These are phyloP conservation scores for Cystofilobasidium bisporidii DNA, from an alignment of 768 basidiomycete species.

Conservation along the genomic window DNA sequence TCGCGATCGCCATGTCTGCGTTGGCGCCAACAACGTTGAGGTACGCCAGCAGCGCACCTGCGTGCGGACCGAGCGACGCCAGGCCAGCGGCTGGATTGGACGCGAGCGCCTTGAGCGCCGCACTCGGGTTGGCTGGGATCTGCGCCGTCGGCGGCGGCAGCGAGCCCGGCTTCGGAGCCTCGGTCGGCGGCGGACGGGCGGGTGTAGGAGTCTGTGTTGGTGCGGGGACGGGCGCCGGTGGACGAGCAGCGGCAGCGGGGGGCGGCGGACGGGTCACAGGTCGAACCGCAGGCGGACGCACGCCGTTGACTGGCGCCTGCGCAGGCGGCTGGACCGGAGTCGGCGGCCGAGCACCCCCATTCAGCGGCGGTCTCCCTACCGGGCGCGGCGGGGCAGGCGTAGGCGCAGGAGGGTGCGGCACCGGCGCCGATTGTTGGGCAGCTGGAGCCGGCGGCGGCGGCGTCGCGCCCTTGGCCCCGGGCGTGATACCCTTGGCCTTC, in stretches of 20 bases:
- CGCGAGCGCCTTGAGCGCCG: conserved; percentile 6
- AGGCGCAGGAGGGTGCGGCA: background rate
- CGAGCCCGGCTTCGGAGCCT: background rate
- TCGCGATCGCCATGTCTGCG: conserved; percentile 16
- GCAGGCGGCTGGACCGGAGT: too few relatives aligned
- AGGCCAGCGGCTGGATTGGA: conserved; percentile 11
- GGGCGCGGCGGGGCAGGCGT: background rate
- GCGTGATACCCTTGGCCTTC: conserved; percentile 40
- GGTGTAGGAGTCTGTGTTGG: too few relatives aligned
- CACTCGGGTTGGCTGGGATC: conserved; percentile 14
- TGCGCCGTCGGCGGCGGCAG: background rate
- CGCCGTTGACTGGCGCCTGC: background rate
- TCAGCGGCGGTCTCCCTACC: background rate
- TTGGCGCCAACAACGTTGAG: conserved; percentile 16
- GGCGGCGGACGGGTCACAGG: conserved; percentile 8
- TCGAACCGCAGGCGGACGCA: conserved; percentile 10
- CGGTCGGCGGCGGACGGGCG: background rate
- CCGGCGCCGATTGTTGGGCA: background rate
- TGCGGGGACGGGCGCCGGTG: background rate
- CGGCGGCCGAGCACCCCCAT: conserved; percentile 3
- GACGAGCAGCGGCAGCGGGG: background rate
- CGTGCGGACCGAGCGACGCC: conserved; percentile 17
- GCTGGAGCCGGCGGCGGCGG: conserved; percentile 2
- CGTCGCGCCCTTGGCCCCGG: conserved; percentile 10
- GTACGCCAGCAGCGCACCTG: conserved; percentile 11